Conservation (phyloP, 805 yeast species). For the Yamadazyma akitaensis region DNA sequence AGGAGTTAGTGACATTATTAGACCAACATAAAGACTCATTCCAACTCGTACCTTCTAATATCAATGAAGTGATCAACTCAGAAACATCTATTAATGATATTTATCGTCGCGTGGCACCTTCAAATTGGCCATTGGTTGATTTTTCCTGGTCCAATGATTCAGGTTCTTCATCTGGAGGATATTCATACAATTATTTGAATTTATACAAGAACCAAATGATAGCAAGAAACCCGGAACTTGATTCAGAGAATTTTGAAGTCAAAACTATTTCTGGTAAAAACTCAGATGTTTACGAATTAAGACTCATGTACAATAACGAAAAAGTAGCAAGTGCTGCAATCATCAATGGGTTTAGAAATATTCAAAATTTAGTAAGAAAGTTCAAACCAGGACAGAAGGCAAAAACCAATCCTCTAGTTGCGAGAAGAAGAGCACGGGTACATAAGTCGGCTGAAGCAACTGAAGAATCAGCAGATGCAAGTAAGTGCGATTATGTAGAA, state of each 20-base stretch:
- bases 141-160: slow-evolving; percentile 69
- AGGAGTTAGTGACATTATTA: slow-evolving; percentile 73
- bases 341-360: slow-evolving; percentile 89
- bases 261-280: slow-evolving; percentile 62
- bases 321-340: slow-evolving; percentile 53
- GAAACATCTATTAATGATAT: slow-evolving; percentile 15
- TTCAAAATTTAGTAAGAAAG: slow-evolving; percentile 88
- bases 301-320: slow-evolving; percentile 42
- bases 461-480: slow-evolving; percentile 51
- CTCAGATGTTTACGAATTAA: slow-evolving; percentile 68
- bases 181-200: slow-evolving; percentile 64
- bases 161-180: slow-evolving; percentile 91
- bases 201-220: slow-evolving; percentile 29
- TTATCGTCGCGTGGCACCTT: slow-evolving; percentile 46
- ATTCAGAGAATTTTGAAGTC: slow-evolving; percentile 25
- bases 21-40: slow-evolving; percentile 48
- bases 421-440: slow-evolving; percentile 43
- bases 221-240: slow-evolving; percentile 14
- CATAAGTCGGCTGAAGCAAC: slow-evolving; percentile 12
- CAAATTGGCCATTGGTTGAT: slow-evolving; percentile 55
- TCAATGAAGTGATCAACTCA: slow-evolving; percentile 10
- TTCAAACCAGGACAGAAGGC: slow-evolving; percentile 42
- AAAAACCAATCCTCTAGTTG: slow-evolving; percentile 37
- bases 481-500: slow-evolving; percentile 76
- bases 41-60: slow-evolving; percentile 19